Evolutionary conservation across 352 stramenopile species (phyloP), one percentile per base, ranked within the genome.

Genomic region (Globisporangium lucens): DNA sequence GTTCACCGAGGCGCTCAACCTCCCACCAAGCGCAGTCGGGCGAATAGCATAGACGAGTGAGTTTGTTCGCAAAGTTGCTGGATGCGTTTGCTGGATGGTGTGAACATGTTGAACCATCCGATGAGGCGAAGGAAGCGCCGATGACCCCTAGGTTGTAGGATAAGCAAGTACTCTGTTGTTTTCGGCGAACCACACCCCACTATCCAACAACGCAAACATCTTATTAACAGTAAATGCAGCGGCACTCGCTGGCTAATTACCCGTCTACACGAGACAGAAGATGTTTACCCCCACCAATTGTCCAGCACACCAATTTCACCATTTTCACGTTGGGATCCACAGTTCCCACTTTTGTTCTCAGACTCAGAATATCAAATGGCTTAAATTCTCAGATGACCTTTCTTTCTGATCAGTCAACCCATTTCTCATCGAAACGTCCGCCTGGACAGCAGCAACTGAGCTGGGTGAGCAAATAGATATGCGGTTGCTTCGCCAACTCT

Each of bases 1-100:
- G 35, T 91, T 93, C 67, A 81, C 85, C 1, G 85, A 93, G 38
- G 74, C 85, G 10, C 67, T 93, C n/a, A 84, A 90, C 57, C 79
- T 90, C 2, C 79, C 83, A 6, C 75, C 77, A 36, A 70, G 60
- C 30, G 51, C 68, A n/a, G 41, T 64, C 7, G 64, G 57, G 4
- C 52, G 67, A 55, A 73, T 77, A 59, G 63, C 66, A 15, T 78
- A 73, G 70, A 15, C 46, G 53, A 58, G 17, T 38, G 53, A 58
- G 52, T 41, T 0, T n/a, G 6, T 51, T 51, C 24, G 38, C 38
- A 46, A 46, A 20, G 12, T 13, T 46, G 38, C 3, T 20, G 38
- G 38, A 20, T 5, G 6, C 13, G 10, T 46, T 46, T 20, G 38
- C 4, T 20, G 38, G 12, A 20, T 6, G 8, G 4, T 38, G 33